These are phyloP conservation scores for Scorias spongiosa DNA, from an alignment of 2,329 filamentous ascomycete species.

Conservation along the genomic window DNA sequence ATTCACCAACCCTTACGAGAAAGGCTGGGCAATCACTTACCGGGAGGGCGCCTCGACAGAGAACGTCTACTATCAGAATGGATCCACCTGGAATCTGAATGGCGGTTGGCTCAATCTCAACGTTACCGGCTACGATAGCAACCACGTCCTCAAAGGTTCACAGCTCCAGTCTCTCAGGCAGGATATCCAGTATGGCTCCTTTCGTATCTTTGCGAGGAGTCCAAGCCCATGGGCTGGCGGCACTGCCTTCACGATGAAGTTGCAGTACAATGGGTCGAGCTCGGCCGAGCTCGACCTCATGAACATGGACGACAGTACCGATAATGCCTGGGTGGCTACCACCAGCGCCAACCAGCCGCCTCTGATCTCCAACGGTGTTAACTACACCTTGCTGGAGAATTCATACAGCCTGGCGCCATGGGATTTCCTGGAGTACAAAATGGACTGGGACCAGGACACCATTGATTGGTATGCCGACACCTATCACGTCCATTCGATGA, in stretches of 20 bases:
- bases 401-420: constrained; percentile 24
- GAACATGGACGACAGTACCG: constrained; percentile 26
- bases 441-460: constrained; percentile 32
- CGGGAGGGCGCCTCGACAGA: constrained; percentile 26
- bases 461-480: constrained; percentile 26
- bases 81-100: constrained; percentile 9
- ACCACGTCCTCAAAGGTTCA: constrained; percentile 30
- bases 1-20: constrained; percentile 30
- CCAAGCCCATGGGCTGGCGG: constrained; percentile 21
- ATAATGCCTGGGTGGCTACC: constrained; percentile 24
- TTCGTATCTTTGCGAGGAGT: constrained; percentile 28
- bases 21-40: constrained; percentile 31
- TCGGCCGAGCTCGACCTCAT: constrained; percentile 29
- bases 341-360: constrained; percentile 26
- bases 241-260: constrained; percentile 31
- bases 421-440: constrained; percentile 31
- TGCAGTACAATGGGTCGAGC: constrained; percentile 31
- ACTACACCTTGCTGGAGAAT: constrained; percentile 26
- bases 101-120: constrained; percentile 20
- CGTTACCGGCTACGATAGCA: constrained; percentile 17
- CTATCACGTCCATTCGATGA: constrained; percentile 8
- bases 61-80: constrained; percentile 24
- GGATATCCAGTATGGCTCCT: constrained; percentile 35
- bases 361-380: constrained; percentile 21
- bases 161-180: constrained; percentile 27